phyloP scores from a whole-genome alignment of 75 land plant species.

The Selaginella moellendorffii region DNA sequence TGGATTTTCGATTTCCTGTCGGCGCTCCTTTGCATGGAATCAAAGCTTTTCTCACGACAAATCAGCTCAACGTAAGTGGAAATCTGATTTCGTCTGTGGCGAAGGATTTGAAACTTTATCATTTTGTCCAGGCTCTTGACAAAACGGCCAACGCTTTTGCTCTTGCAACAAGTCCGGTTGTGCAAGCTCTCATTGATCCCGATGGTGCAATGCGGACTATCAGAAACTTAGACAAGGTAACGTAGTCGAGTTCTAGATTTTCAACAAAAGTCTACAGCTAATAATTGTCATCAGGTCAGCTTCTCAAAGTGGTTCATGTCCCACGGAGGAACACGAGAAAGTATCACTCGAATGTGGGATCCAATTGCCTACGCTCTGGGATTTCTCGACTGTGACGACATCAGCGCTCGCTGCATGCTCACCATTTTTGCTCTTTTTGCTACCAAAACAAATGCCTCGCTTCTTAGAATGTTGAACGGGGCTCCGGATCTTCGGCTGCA shows the following conservation, averaged over 20 bases:
- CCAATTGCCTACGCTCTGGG: conserved; percentile 99
- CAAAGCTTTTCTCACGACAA: conserved; percentile 73
- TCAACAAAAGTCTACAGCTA: background rate
- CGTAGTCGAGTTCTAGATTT: background rate
- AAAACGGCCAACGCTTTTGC: conserved; percentile 90
- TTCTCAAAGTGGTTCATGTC: conserved; percentile 96
- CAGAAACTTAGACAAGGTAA: conserved; percentile 70
- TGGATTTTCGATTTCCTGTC: conserved; percentile 84
- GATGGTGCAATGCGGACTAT: conserved; percentile 81
- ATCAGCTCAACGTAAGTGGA: conserved; percentile 64
- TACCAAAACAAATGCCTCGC: conserved; percentile 90
- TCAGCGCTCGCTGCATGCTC: conserved; percentile 98
- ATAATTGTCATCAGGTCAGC: conserved; percentile 44
- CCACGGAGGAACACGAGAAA: conserved; percentile 81
- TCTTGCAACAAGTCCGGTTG: conserved; percentile 89
- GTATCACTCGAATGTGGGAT: conserved; percentile 97
- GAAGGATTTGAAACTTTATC: background rate
- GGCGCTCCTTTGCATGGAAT: conserved; percentile 97
- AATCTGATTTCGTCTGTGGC: background rate
- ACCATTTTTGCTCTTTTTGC: conserved; percentile 92
- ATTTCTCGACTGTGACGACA: conserved; percentile 93
- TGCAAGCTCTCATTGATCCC: conserved; percentile 78
- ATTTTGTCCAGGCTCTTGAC: conserved; percentile 80
- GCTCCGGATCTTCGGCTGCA: conserved; percentile 85
- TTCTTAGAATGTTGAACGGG: conserved; percentile 92